These are phyloP conservation scores for Pythium pyrilobum DNA, from an alignment of 352 stramenopile genomes.

Conservation along the genomic window DNA sequence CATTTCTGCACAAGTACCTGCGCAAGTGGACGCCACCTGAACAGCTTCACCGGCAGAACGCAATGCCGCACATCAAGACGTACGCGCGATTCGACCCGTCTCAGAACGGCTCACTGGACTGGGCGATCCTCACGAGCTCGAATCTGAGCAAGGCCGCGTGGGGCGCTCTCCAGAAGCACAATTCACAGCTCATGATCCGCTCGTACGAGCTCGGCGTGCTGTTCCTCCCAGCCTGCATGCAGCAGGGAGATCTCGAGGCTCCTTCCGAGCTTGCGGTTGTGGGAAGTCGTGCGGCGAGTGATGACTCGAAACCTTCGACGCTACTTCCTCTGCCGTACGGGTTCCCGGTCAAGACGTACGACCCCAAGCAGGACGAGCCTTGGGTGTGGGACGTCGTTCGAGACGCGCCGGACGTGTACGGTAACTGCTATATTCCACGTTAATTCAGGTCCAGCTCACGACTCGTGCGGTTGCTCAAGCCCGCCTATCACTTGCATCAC, in stretches of 20 bases:
- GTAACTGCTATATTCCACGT: constrained; percentile 58
- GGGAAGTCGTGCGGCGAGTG: background rate
- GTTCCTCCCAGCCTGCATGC: constrained; percentile 36
- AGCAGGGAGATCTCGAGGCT: no score
- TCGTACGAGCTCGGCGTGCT: constrained; percentile 81
- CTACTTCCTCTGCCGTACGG: constrained; percentile 54
- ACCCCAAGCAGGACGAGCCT: constrained; percentile 63
- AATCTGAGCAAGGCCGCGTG: constrained; percentile 84
- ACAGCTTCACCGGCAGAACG: constrained; percentile 56
- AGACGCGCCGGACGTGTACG: constrained; percentile 63
- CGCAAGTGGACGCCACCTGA: constrained; percentile 64
- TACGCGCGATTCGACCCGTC: constrained; percentile 54
- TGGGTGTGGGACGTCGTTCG: constrained; percentile 79
- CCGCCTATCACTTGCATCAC: constrained; percentile 23
- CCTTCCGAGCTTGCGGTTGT: background rate
- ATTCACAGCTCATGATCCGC: constrained; percentile 74
- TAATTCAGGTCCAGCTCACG: constrained; percentile 6
- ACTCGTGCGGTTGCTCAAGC: background rate
- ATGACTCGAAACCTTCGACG: background rate
- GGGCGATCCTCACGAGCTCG: constrained; percentile 71
- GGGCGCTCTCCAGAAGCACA: constrained; percentile 67
- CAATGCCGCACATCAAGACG: constrained; percentile 83
- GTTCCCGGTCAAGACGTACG: constrained; percentile 66
- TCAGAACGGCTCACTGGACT: constrained; percentile 39
- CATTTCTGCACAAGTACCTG: constrained; percentile 82